Base-by-base conservation (phyloP, 2,329 filamentous ascomycete genomes). In the Pestalotiopsis sp. region DNA sequence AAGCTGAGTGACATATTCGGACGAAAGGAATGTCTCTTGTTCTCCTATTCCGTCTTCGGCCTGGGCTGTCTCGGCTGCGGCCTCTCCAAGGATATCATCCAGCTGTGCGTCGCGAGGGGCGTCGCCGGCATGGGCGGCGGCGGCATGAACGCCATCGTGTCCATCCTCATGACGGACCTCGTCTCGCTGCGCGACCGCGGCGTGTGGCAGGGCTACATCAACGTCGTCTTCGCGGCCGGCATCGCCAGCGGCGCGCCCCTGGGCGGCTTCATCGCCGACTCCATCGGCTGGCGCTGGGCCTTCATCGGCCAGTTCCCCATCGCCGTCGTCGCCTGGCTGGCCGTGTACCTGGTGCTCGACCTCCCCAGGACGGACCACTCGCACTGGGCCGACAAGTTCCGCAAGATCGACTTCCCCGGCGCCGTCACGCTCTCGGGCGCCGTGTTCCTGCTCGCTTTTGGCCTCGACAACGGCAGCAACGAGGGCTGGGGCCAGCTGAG, bases 261-360 rank as follows among this genome's bases (percentile, higher is more conserved):
- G 0, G 92, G 88, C 70, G 92, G 92, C 2, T 76, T 92, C 6
- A 77, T 94, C n/a, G 88, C 91, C 0, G 92, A 94, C 76, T 87
- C 84, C 4, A 85, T 94, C 64, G 91, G 92, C 40, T 94, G 92
- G 92, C 83, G 92, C 71, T 94, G 87, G 90, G 86, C 91, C 0
- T 95, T 96, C 75, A 77, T 93, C 13, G 84, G 84, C 2, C 93
- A 95, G 76, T 86, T 88, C 0, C 92, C 92, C 2, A 76, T 94
- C 4, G 92, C 91, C 68, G 75, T 90, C 7, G 64, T 90, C 1
- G 92, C 92, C 1, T 88, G 92, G 72, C 60, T 88, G 3, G 82
- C 89, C 9, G 91, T 94, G 17, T 84, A 84, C 62, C 74, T 89
- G n/a, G 82, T 86, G 52, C 84, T 94, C 13, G 79, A 91, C 62